These are phyloP conservation scores for Yarrowia galli DNA, from an alignment of 1,139 yeast species.

Conservation along the genomic window DNA sequence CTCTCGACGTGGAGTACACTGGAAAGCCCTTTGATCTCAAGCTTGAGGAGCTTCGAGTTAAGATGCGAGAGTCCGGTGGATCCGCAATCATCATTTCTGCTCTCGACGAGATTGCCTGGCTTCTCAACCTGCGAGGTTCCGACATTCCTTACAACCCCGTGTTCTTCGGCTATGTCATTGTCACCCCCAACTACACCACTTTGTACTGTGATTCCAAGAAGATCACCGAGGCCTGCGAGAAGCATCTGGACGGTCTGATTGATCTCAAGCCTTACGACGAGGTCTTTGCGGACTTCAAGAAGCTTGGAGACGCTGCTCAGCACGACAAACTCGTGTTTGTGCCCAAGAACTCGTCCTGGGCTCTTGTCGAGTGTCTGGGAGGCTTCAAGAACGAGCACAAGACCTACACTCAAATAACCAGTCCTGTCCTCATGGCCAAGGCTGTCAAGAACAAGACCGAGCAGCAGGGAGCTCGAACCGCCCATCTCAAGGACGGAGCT, in stretches of 20 bases:
- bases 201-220: slow-evolving; percentile 78
- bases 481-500: slow-evolving; percentile 88
- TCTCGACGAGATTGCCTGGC: slow-evolving; percentile 92
- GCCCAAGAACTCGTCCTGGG: slow-evolving; percentile 82
- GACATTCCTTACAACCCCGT: slow-evolving; percentile 92
- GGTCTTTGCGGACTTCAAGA: slow-evolving; percentile 50
- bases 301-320: slow-evolving; percentile 51
- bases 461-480: slow-evolving; percentile 72
- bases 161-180: slow-evolving; percentile 78
- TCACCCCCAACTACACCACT: slow-evolving; percentile 64
- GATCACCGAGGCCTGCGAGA: slow-evolving; percentile 56
- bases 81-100: slow-evolving; percentile 67
- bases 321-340: slow-evolving; percentile 52
- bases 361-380: slow-evolving; percentile 62
- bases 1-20: slow-evolving; percentile 51
- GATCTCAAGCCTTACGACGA: slow-evolving; percentile 50
- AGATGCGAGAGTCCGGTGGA: slow-evolving; percentile 56
- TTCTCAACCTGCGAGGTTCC: slow-evolving; percentile 83
- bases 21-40: slow-evolving; percentile 56
- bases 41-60: slow-evolving; percentile 56
- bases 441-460: slow-evolving; percentile 79
- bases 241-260: slow-evolving; percentile 47
- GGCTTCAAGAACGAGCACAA: slow-evolving; percentile 52
- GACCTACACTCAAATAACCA: slow-evolving; percentile 56
- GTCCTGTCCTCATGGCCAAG: slow-evolving; percentile 72